Base-by-base conservation (phyloP, 2,329 filamentous ascomycete species). In the Biscogniauxia marginata region DNA sequence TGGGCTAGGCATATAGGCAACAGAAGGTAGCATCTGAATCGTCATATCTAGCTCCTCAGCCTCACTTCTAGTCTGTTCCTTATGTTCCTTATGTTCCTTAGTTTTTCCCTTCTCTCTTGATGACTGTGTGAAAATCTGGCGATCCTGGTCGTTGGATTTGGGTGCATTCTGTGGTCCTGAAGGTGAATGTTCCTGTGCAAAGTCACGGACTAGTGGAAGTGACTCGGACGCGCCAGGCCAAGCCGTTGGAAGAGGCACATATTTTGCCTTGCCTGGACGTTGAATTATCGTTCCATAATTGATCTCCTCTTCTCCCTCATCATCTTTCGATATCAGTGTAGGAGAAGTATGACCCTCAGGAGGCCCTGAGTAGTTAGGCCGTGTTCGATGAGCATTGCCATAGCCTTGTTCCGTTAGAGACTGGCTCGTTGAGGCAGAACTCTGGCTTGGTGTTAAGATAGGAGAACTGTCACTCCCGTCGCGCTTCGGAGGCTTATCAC, bases 251-350 rank as follows among this genome's bases (percentile, higher is more conserved):
- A 63, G 52, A 1, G 51, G 21, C 22, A 46, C 30, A 16, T 51
- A 53, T n/a, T 53, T 61, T 30, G 54, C 60, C 30, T 55, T 59
- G 19, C 49, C 52, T 3, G 55, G 63, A 16, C 57, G 55, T 7
- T 56, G 44, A 21, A 56, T 52, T 20, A 64, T 55, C 4, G 64
- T 66, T 22, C 59, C 53, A 22, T 58, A 56, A n/a, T 61, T 55
- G 22, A 59, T 34, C 23, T 56, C 49, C 20, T 24, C 25, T 23
- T 54, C 49, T 7, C 22, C 18, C 7, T 46, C 30, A 21, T 23
- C 4, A 45, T 8, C 47, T 8, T n/a, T 18, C 11, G 46, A 50
- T n/a, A n/a, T n/a, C n/a, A n/a, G n/a, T n/a, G n/a, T n/a, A n/a
- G n/a, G n/a, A n/a, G n/a, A n/a, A n/a, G n/a, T n/a, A n/a, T n/a